Evolutionary conservation across 2,329 filamentous ascomycete genomes (phyloP).

Genomic region (Teratosphaeria gauchensis): DNA sequence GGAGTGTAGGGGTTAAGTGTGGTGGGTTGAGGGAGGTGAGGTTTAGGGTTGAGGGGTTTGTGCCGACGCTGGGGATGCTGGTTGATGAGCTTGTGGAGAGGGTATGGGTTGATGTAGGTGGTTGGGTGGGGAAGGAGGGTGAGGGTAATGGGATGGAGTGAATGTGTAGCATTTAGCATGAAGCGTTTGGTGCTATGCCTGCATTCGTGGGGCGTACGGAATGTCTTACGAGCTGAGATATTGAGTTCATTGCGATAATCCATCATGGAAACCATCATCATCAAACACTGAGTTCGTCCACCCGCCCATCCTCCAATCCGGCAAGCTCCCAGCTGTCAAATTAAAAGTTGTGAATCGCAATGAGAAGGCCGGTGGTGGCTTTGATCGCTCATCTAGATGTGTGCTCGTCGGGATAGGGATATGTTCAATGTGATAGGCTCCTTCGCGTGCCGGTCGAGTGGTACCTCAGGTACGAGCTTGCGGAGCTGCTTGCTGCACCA

Average conservation of each 20-base stretch:
- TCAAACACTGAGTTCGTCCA: too few relatives aligned
- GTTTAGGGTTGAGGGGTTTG: not conserved
- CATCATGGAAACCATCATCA: too few relatives aligned
- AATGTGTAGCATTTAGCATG: too few relatives aligned
- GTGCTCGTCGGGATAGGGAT: not conserved
- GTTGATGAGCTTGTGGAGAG: not conserved
- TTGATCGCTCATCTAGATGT: not conserved
- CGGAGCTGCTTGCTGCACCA: not conserved
- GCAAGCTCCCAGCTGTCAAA: not conserved
- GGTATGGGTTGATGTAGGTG: not conserved
- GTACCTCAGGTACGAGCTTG: not conserved
- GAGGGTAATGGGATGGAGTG: not conserved
- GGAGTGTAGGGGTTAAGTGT: not conserved
- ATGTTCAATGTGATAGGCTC: not conserved
- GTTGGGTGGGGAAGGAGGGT: not conserved
- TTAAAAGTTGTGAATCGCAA: not conserved
- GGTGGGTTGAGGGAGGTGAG: not conserved
- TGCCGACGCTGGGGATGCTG: not conserved
- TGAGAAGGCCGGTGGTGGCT: not conserved
- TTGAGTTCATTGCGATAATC: too few relatives aligned
- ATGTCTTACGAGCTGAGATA: too few relatives aligned
- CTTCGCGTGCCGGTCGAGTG: not conserved
- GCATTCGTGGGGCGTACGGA: too few relatives aligned
- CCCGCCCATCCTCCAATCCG: too few relatives aligned
- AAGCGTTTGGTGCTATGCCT: too few relatives aligned